Conservation (phyloP, 345 rosid species). For the Pseudoturritis turrita region DNA sequence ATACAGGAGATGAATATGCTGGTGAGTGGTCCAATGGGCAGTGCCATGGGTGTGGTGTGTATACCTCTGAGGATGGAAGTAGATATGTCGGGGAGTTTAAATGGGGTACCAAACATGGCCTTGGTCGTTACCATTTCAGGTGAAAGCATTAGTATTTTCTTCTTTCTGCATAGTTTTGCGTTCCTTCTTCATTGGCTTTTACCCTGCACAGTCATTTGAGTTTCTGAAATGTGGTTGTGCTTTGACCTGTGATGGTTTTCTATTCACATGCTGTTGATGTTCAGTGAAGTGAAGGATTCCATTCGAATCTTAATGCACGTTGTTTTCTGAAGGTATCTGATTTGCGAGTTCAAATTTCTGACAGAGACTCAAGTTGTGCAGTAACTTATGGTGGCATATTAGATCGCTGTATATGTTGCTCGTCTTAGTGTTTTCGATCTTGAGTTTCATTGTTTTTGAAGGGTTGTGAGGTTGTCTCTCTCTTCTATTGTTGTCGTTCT, state of each 20-base stretch:
- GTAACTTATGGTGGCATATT: not conserved
- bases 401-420: not conserved
- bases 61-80: slow-evolving; percentile 64
- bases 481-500: not conserved
- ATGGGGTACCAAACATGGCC: slow-evolving; percentile 74
- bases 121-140: slow-evolving; percentile 76
- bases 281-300: too few relatives aligned
- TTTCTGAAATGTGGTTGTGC: not conserved
- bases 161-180: not conserved
- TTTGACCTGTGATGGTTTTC: not conserved
- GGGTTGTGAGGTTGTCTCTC: not conserved
- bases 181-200: not conserved
- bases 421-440: not conserved
- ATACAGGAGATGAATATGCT: slow-evolving; percentile 62
- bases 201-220: not conserved
- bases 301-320: too few relatives aligned
- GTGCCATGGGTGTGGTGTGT: slow-evolving; percentile 67
- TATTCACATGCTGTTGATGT: not conserved
- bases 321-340: too few relatives aligned
- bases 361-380: too few relatives aligned
- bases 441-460: too few relatives aligned
- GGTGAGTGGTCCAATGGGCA: slow-evolving; percentile 83
- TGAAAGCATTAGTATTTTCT: slow-evolving; percentile 9
- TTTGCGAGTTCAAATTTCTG: too few relatives aligned
- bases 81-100: slow-evolving; percentile 63